Base-by-base conservation (phyloP, 768 basidiomycete genomes). In the Clitopilus hobsonii region DNA sequence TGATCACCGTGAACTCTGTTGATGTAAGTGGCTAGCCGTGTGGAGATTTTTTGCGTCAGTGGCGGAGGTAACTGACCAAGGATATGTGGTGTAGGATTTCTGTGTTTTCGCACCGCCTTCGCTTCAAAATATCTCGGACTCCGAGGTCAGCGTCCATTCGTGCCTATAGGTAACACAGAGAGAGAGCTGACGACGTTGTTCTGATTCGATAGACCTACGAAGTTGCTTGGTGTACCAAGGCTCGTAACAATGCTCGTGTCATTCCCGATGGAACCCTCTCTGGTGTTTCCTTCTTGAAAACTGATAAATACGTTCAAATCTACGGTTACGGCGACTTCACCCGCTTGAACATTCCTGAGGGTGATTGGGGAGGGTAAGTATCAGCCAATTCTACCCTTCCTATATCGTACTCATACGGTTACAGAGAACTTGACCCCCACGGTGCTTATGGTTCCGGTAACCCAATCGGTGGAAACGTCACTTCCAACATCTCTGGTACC, bases 191-290 rank as follows among this genome's bases (percentile, higher is more conserved):
- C 22, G 41, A 45, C 2, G n/a, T 45, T 32, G 30, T 7, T 32
- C n/a, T n/a, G n/a, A 49, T 16, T 57, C 51, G 50, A 22, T 56
- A 78, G 72, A 73, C 71, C 0, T 62, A 67, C 54, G 75, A 76
- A 56, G 74, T 78, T 11, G 77, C 77, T 4, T 78, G 75, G 76
- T 78, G 77, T 54, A 74, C 73, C 2, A 58, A 74, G 56, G 69
- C 67, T 6, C 69, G 76, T 45, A 78, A 78, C 60, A 71, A 75
- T 32, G 76, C 75, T 3, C 70, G 77, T 25, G 62, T 77, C 13
- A 76, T 78, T 56, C 77, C 77, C 0, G 75, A 78, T 54, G 74
- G 74, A 23, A 72, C 70, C 0, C 57, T 78, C 41, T 71, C 68
- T 11, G 75, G 74, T 25, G 71, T 74, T 26, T 69, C 72, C 3